Evolutionary conservation across 2,329 filamentous ascomycete species (phyloP).

Genomic region (Trichophaea hybrida): DNA sequence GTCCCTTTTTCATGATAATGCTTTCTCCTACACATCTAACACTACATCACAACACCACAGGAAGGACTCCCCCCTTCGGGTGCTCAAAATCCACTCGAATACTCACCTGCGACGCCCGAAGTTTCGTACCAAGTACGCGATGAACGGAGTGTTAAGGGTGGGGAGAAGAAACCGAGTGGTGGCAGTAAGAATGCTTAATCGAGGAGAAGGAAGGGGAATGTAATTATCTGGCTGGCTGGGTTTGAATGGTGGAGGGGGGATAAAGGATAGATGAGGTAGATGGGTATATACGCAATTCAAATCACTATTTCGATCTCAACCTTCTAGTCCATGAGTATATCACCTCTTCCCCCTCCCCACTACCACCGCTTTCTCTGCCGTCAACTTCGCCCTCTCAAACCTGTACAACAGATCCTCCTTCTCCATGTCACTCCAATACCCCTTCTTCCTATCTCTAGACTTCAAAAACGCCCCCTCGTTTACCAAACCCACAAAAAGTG

Average conservation of each 20-base stretch:
- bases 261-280: background rate
- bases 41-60: background rate
- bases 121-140: slow-evolving; percentile 2
- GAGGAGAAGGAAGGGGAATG: background rate
- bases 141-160: background rate
- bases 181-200: background rate
- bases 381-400: no score
- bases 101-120: slow-evolving; percentile 3
- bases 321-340: background rate
- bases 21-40: background rate
- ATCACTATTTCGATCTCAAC: background rate
- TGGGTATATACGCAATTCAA: background rate
- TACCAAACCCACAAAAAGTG: no score
- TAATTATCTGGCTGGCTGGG: background rate
- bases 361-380: no score
- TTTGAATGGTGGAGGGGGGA: background rate
- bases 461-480: no score
- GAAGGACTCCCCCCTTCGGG: background rate
- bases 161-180: background rate
- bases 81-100: slow-evolving; percentile 8
- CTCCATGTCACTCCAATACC: no score
- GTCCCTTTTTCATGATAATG: background rate
- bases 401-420: no score
- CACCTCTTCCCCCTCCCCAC: no score
- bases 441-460: no score